These are phyloP conservation scores for Puccinia coronata DNA, from an alignment of 1,284 basidiomycete species.

Conservation along the genomic window DNA sequence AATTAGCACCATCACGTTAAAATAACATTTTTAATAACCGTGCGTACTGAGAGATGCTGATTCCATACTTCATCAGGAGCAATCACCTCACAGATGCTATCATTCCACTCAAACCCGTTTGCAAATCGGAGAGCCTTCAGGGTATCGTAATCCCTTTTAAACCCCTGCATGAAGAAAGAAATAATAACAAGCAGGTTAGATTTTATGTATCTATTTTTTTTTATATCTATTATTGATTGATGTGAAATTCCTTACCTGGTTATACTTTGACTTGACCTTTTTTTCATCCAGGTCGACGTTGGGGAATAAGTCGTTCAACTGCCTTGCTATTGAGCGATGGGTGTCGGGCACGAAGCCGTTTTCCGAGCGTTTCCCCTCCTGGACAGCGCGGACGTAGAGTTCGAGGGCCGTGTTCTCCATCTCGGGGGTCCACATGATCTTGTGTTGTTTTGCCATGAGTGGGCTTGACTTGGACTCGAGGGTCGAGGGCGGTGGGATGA, in stretches of 20 bases:
- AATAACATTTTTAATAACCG: no score
- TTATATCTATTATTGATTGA: background rate
- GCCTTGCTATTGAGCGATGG: constrained; percentile 17
- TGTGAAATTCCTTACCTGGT: constrained; percentile 5
- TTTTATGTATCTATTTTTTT: background rate
- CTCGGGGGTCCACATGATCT: constrained; percentile 37
- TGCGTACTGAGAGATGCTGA: constrained; percentile 18
- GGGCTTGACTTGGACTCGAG: constrained; percentile 17
- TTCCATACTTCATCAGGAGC: constrained; percentile 19
- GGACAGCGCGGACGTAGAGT: constrained; percentile 17
- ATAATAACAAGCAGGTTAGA: background rate
- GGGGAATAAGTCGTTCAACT: constrained; percentile 20
- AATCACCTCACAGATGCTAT: constrained; percentile 12
- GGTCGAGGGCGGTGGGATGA: background rate
- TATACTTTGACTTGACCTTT: constrained; percentile 32
- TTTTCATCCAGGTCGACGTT: constrained; percentile 19
- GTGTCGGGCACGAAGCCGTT: constrained; percentile 18
- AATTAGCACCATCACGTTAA: constrained; percentile 1
- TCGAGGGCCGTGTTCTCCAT: constrained; percentile 27
- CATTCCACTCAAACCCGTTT: constrained; percentile 27
- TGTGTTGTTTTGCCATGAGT: constrained; percentile 26
- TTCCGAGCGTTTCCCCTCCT: constrained; percentile 19
- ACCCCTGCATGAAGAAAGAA: background rate
- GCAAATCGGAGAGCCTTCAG: constrained; percentile 16
- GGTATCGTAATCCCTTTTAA: constrained; percentile 30